Evolutionary conservation across 108 stramenopile genomes (phyloP), one percentile per base, ranked within the genome.

Genomic region (Epithemia pelagica): DNA sequence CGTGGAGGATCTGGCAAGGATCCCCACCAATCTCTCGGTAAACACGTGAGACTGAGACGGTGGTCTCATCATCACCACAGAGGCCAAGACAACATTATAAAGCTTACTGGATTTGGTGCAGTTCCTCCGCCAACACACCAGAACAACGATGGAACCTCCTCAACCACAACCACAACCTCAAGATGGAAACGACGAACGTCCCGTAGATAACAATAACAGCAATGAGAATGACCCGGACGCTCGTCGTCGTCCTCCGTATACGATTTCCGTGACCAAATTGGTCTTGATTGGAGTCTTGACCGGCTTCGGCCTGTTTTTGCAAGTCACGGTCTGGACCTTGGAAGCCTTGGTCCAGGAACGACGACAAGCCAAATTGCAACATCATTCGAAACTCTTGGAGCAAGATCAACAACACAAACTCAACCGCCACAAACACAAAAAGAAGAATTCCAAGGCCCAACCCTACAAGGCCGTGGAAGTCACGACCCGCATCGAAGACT

Each of bases 311-410:
- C 25, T 61, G 29, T 33, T 63, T 51, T 3, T 63, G 32, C 62
- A 33, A 51, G 62, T 51, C 1, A 63, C 62, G 2, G 18, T 63
- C 22, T 63, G 32, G 30, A 63, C 62, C 7, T 33, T 63, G 32
- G 37, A 63, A 30, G 20, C 21, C 7, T 51, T 32, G 31, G 21
- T 51, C 2, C 21, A 29, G 33, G 62, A 63, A 23, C 29, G 29
- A 32, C 2, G n/a, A 30, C 23, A 61, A 30, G 29, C 60, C 5
- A 30, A 61, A 30, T 30, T 30, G n/a, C 28, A 52, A 27, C n/a
- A 61, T 3, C 28, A 7, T 61, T 2, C 3, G 21, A 27, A 23
- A 30, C 60, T n/a, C 28, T 3, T 27, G 19, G 23, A 63, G 32
- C 32, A 22, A 51, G 23, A n/a, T 37, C 62, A 32, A 51, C 32